These are phyloP conservation scores for Euryodendron excelsum DNA, from an alignment of 148 eudicot species.

Conservation along the genomic window DNA sequence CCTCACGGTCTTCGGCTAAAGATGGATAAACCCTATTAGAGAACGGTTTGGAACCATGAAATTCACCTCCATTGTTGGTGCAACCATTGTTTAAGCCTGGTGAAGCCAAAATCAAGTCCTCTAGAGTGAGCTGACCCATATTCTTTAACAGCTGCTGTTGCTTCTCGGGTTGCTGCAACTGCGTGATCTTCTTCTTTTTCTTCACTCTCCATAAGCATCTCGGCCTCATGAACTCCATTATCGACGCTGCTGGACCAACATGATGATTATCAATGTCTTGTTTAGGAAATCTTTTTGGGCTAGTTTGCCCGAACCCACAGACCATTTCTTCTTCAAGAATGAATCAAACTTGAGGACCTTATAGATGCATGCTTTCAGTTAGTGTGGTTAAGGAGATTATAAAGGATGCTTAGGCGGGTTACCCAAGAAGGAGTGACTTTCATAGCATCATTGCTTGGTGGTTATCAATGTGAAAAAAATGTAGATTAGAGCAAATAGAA, in stretches of 20 bases:
- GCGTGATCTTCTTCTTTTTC: slow-evolving; percentile 11
- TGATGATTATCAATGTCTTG: background rate
- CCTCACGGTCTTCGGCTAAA: background rate
- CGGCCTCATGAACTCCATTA: slow-evolving; percentile 18
- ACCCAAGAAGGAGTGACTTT: background rate
- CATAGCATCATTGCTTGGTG: background rate
- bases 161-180: background rate
- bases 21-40: slow-evolving; percentile 24
- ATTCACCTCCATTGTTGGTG: background rate
- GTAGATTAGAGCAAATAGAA: background rate
- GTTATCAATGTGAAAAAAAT: background rate
- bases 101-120: slow-evolving; percentile 26
- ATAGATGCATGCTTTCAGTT: too few species aligned
- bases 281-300: background rate
- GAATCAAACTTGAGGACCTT: background rate
- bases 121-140: slow-evolving; percentile 7
- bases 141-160: background rate
- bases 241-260: background rate
- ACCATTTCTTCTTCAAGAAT: background rate
- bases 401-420: background rate
- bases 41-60: background rate
- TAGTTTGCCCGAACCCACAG: background rate
- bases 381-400: background rate
- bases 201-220: slow-evolving; percentile 6
- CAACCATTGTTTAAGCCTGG: slow-evolving; percentile 19